Evolutionary conservation across 345 rosid species (phyloP).

Genomic region (Populus ilicifolia): DNA sequence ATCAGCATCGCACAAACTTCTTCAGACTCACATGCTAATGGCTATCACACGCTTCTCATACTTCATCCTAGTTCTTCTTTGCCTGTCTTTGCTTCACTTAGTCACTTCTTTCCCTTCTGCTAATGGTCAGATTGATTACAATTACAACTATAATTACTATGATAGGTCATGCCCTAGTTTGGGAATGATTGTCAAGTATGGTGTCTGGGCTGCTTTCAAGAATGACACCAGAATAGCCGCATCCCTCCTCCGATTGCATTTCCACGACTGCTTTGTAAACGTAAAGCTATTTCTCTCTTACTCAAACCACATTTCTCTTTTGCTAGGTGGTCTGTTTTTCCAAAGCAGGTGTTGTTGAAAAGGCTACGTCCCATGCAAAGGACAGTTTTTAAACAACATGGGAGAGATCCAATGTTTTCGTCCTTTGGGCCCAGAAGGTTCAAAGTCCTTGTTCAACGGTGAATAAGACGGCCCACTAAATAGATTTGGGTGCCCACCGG

Average conservation of each 20-base stretch:
- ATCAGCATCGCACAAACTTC: background rate
- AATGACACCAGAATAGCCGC: conserved; percentile 76
- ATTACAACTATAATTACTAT: conserved; percentile 51
- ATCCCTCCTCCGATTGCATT: conserved; percentile 80
- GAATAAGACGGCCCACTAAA: too few relatives aligned
- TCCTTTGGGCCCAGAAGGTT: too few relatives aligned
- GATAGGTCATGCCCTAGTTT: conserved; percentile 62
- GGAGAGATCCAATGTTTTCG: too few relatives aligned
- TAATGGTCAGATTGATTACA: conserved; percentile 37
- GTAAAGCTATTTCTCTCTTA: conserved; percentile 25
- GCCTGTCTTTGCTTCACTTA: conserved; percentile 9
- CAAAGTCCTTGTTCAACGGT: too few relatives aligned
- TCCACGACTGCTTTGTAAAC: conserved; percentile 82
- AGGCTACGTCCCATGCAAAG: too few relatives aligned
- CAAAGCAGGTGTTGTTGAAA: too few relatives aligned
- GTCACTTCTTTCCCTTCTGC: conserved; percentile 11
- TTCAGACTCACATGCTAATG: conserved; percentile 17
- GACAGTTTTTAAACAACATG: too few relatives aligned
- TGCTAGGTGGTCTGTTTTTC: too few relatives aligned
- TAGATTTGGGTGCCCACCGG: too few relatives aligned
- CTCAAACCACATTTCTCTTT: background rate
- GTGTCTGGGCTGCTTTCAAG: conserved; percentile 58
- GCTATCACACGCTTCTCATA: conserved; percentile 17
- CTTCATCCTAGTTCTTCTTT: conserved; percentile 10
- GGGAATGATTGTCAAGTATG: conserved; percentile 51